Conservation (phyloP, 805 yeast genomes). For the Brettanomyces sp. region DNA sequence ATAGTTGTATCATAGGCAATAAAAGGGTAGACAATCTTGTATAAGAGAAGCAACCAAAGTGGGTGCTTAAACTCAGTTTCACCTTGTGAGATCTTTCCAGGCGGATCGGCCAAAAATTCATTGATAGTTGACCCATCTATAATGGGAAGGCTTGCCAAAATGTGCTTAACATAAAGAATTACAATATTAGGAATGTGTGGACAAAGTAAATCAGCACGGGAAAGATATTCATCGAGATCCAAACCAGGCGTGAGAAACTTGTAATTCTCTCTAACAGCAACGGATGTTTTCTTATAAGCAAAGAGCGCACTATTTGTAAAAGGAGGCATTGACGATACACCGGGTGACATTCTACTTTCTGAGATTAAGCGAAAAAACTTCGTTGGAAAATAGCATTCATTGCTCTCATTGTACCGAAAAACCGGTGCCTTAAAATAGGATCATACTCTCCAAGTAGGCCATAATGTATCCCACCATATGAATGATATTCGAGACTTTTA, state of each 20-base stretch:
- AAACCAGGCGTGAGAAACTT: conserved; percentile 1
- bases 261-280: conserved; percentile 3
- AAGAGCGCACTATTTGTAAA: neutral
- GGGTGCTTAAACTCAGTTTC: conserved; percentile 1
- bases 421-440: conserved; percentile 3
- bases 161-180: conserved; percentile 4
- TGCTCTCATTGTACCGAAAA: conserved; percentile 4
- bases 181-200: conserved; percentile 3
- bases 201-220: conserved; percentile 1
- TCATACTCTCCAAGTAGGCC: conserved; percentile 6
- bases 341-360: neutral
- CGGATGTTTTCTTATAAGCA: conserved; percentile 3
- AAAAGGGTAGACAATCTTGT: conserved; percentile 5
- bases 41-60: conserved; percentile 4
- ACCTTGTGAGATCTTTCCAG: neutral
- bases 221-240: conserved; percentile 3
- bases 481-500: neutral
- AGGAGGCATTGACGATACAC: neutral
- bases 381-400: conserved; percentile 4
- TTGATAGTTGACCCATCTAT: conserved; percentile 5
- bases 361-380: conserved; percentile 4
- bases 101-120: neutral
- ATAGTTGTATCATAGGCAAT: conserved; percentile 4
- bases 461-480: conserved; percentile 4
- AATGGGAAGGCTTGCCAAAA: conserved; percentile 4